Evolutionary conservation across 192 early-diverging fungal genomes (phyloP).

Genomic region (Rhizoclosmatium globosum): DNA sequence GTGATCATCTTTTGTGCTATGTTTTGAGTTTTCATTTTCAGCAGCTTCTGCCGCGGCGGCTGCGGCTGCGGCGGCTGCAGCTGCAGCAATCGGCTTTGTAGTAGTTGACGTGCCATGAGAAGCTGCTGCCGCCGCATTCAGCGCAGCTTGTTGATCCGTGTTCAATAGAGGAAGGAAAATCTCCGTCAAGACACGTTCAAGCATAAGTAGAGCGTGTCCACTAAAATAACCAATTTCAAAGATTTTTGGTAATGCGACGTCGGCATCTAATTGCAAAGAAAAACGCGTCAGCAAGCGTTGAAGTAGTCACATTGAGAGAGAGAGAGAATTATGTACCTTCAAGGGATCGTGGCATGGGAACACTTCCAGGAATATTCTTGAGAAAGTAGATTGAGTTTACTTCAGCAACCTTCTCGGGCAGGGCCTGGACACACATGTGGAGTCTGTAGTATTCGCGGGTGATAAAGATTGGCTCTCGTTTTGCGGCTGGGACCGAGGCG

Average conservation of each 20-base stretch:
- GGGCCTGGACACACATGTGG: constrained; percentile 50
- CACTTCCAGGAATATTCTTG: constrained; percentile 52
- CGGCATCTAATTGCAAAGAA: constrained; percentile 47
- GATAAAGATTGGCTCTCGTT: constrained; percentile 28
- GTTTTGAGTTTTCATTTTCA: not conserved
- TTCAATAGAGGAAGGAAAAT: constrained; percentile 64
- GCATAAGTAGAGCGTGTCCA: constrained; percentile 61
- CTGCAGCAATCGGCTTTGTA: not conserved
- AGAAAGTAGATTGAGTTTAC: constrained; percentile 66
- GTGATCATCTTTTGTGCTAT: constrained; percentile 37
- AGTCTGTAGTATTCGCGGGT: constrained; percentile 51
- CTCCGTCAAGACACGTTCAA: constrained; percentile 64
- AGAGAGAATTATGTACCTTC: constrained; percentile 48
- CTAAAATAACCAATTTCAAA: constrained; percentile 66
- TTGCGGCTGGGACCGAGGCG: not conserved
- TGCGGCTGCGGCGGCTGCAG: not conserved
- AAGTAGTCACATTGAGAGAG: not conserved
- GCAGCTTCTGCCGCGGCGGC: not conserved
- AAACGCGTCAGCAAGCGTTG: not conserved
- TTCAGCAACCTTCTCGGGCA: constrained; percentile 63
- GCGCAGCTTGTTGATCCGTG: constrained; percentile 37
- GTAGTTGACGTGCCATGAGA: not conserved
- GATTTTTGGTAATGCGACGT: constrained; percentile 37
- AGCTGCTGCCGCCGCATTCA: constrained; percentile 14
- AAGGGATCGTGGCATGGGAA: constrained; percentile 45